Evolutionary conservation across 2,329 filamentous ascomycete genomes (phyloP).

Genomic region (Tolypocladium amazonense): DNA sequence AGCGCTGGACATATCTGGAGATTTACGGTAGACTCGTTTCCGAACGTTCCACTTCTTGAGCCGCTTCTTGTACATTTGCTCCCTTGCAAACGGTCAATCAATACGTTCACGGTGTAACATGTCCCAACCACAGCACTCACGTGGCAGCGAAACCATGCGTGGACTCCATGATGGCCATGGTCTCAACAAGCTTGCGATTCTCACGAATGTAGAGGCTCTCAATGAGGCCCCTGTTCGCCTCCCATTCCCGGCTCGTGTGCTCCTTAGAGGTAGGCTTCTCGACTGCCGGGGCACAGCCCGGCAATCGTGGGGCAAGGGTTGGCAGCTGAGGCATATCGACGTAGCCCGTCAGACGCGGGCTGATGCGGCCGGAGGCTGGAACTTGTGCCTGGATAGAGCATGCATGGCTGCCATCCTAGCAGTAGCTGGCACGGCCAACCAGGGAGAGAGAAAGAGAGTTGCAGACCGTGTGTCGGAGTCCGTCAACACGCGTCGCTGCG

Average conservation of each 20-base stretch:
- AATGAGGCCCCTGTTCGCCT: conserved; percentile 19
- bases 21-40: conserved; percentile 23
- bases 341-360: not conserved
- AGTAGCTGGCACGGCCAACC: not conserved
- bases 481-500: not conserved
- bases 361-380: conserved; percentile 1
- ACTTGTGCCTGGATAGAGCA: not conserved
- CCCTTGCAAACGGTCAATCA: conserved; percentile 10
- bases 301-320: conserved; percentile 20
- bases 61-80: conserved; percentile 29
- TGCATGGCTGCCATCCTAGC: conserved; percentile 1
- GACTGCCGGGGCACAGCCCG: conserved; percentile 13
- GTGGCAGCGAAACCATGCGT: conserved; percentile 25
- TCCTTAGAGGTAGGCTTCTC: conserved; percentile 20
- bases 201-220: conserved; percentile 22
- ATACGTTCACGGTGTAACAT: not conserved
- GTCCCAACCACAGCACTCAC: conserved; percentile 14
- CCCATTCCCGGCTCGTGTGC: conserved; percentile 24
- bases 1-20: not conserved
- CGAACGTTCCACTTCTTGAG: conserved; percentile 27
- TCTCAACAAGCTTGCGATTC: conserved; percentile 24
- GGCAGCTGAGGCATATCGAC: conserved; percentile 14
- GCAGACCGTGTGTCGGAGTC: not conserved
- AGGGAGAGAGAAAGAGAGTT: not conserved
- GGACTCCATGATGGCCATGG: conserved; percentile 22